Base-by-base conservation (phyloP, 768 basidiomycete species). In the Lactifluus echinatus region DNA sequence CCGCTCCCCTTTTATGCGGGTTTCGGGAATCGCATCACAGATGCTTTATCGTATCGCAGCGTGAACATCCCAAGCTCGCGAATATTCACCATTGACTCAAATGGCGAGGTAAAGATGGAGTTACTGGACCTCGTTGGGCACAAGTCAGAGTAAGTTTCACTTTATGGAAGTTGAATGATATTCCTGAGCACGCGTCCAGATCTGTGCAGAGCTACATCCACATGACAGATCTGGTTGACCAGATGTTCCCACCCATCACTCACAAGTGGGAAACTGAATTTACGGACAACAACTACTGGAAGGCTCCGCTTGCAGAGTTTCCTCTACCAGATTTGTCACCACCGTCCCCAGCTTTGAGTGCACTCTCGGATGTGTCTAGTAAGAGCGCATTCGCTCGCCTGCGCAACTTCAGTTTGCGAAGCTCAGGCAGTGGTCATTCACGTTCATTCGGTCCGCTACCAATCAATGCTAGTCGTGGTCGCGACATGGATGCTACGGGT, bases 181-280 rank as follows among this genome's bases (percentile, higher is more conserved):
- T 31, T 36, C 23, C 44, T 37, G 17, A 14, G 50, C 39, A 26
- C 23, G 28, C 6, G 1, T 14, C 6, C 36, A 63, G 62, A 28
- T 63, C 53, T 39, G 31, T 62, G 10, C 52, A 31, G 19, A 93
- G 93, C 53, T 98, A 98, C 70, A 97, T 97, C 58, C 90, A 94
- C 68, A 94, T 98, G 92, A 95, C 94, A 8, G 94, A 98, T 70
- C 81, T 99, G n/a, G 96, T 99, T 15, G 94, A 99, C 73, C 94
- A 96, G 72, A 94, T 96, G 85, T 99, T 99, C 75, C 96, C 96
- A 33, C 92, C 95, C 0, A 93, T 98, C 54, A 80, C 93, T 68
- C 82, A 86, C 50, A 91, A 90, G 68, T 87, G 85, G 81, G 79
- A 85, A 12, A 83, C 89, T 1, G 93, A 94, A 68, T 99, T 81